phyloP scores from a whole-genome alignment of 2,329 filamentous ascomycete species.

The Tolypocladium guangdongense region DNA sequence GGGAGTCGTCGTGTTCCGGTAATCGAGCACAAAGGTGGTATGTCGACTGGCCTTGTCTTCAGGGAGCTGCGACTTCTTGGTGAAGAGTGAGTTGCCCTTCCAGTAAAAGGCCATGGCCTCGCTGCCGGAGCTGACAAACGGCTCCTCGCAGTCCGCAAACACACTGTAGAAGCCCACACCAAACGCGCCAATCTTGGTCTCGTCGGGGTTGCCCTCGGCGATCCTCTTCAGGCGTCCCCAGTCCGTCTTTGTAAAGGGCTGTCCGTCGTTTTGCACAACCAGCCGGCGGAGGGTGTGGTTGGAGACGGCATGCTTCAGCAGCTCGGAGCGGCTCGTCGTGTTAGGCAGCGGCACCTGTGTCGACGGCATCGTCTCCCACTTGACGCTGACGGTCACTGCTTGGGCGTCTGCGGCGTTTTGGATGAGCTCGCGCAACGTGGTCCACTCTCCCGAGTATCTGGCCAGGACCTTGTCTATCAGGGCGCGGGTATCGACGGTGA shows the following conservation, averaged over 20 bases:
- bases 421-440: slow-evolving; percentile 78
- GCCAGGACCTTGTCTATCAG: slow-evolving; percentile 97
- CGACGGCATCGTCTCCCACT: slow-evolving; percentile 84
- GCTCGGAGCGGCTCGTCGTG: slow-evolving; percentile 54
- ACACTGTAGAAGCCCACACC: slow-evolving; percentile 98
- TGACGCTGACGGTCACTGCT: slow-evolving; percentile 79
- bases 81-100: slow-evolving; percentile 97
- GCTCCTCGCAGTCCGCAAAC: slow-evolving; percentile 95
- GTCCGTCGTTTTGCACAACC: slow-evolving; percentile 87
- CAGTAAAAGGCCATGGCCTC: slow-evolving; percentile 99
- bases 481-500: slow-evolving; percentile 93
- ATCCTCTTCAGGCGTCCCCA: slow-evolving; percentile 93
- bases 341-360: slow-evolving; percentile 59
- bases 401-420: slow-evolving; percentile 98
- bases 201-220: slow-evolving; percentile 96
- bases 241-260: slow-evolving; percentile 79
- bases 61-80: slow-evolving; percentile 68
- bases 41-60: slow-evolving; percentile 53
- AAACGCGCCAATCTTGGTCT: slow-evolving; percentile 98
- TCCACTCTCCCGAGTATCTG: slow-evolving; percentile 94
- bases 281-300: slow-evolving; percentile 80
- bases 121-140: slow-evolving; percentile 85
- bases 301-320: slow-evolving; percentile 71
- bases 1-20: slow-evolving; percentile 78
- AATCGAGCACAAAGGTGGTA: slow-evolving; percentile 91